Percentiles rank a stretch among this genome's conserved stretches.
These are phyloP conservation scores for Podospora pseudopauciseta DNA, from an alignment of 495 filamentous ascomycete species.

Conservation along the genomic window DNA sequence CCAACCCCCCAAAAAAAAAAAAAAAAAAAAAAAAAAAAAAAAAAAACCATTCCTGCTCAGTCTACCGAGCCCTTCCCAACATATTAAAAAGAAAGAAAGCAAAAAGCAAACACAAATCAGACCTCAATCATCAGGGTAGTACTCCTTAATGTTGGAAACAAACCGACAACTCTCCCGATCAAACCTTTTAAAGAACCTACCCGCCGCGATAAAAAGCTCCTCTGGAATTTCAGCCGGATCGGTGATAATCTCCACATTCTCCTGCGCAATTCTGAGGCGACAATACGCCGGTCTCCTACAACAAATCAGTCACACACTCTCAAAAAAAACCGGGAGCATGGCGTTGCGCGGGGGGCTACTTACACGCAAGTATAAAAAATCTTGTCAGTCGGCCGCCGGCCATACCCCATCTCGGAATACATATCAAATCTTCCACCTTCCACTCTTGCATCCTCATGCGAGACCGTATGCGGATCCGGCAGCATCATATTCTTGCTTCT, in stretches of 20 bases:
- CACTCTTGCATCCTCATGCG: constrained; percentile 48
- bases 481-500: constrained; percentile 39
- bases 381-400: constrained; percentile 49
- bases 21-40: background rate
- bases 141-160: constrained; percentile 79
- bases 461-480: constrained; percentile 40
- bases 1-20: background rate
- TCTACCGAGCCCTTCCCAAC: background rate
- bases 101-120: background rate
- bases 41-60: background rate
- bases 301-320: background rate
- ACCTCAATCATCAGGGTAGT: constrained; percentile 77
- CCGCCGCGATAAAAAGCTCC: constrained; percentile 65
- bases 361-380: constrained; percentile 84
- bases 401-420: constrained; percentile 39
- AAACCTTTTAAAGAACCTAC: constrained; percentile 87
- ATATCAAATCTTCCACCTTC: constrained; percentile 33
- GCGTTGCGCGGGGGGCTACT: constrained; percentile 33
- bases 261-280: constrained; percentile 76
- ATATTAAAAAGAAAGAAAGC: background rate
- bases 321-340: constrained; percentile 8
- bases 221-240: constrained; percentile 42
- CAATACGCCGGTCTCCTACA: constrained; percentile 33
- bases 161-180: constrained; percentile 62
- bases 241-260: constrained; percentile 69